Evolutionary conservation across 1,284 basidiomycete species (phyloP).

Genomic region (Cryptococcus floricola): DNA sequence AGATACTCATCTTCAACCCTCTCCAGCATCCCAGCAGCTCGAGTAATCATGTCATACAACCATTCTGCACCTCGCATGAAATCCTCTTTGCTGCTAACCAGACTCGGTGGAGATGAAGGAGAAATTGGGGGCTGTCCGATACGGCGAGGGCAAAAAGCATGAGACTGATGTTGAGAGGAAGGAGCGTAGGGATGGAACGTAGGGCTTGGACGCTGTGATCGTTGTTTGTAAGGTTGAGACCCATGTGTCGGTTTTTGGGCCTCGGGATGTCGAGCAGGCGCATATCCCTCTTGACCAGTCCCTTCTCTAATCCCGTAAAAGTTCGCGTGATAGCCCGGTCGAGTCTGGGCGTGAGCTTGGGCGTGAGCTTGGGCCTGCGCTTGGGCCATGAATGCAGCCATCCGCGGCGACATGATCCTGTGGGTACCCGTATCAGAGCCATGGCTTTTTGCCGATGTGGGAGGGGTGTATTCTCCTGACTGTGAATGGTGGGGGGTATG

Average conservation of each 20-base stretch:
- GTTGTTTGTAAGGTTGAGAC: background rate
- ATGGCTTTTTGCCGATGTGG: too few species aligned
- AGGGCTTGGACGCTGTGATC: background rate
- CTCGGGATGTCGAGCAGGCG: background rate
- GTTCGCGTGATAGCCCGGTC: too few species aligned
- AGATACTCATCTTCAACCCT: too few species aligned
- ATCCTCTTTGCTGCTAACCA: slow-evolving; percentile 1
- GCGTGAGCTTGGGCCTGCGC: too few species aligned
- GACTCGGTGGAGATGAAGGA: background rate
- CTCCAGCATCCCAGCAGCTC: background rate
- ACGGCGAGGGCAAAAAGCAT: background rate
- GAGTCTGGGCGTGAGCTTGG: too few species aligned
- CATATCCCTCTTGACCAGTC: too few species aligned
- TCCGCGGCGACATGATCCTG: too few species aligned
- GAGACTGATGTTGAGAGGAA: background rate
- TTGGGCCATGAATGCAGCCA: too few species aligned
- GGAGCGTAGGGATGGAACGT: background rate
- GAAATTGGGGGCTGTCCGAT: background rate
- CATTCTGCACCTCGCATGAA: slow-evolving; percentile 6
- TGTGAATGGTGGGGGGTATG: too few species aligned
- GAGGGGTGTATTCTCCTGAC: too few species aligned
- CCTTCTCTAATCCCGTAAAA: too few species aligned
- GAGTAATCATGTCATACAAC: slow-evolving; percentile 1
- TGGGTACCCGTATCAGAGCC: too few species aligned
- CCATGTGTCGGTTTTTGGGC: background rate